A percentile compares a stretch with the other conserved stretches of the same genome.
Conservation (phyloP, 495 filamentous ascomycete genomes). For the Pyronema omphalodes region DNA sequence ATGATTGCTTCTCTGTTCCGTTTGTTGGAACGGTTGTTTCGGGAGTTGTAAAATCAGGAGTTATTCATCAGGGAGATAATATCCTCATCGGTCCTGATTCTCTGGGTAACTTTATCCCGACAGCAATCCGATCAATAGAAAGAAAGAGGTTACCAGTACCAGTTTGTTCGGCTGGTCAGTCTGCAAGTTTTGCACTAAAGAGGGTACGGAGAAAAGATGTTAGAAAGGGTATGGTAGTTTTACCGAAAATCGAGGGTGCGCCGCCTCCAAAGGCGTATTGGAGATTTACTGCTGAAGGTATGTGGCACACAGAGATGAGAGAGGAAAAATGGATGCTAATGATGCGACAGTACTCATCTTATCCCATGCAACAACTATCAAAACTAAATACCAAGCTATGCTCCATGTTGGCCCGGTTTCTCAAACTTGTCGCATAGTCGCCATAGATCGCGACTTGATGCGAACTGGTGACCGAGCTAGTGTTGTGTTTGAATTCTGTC, state of each 20-base stretch:
- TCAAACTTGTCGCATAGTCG: constrained; percentile 93
- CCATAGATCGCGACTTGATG: constrained; percentile 91
- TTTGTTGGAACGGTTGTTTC: constrained; percentile 94
- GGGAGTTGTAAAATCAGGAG: constrained; percentile 73
- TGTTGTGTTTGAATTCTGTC: constrained; percentile 88
- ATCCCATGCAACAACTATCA: constrained; percentile 95
- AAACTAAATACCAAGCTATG: constrained; percentile 96
- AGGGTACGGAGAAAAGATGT: constrained; percentile 80
- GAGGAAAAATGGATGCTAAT: constrained; percentile 1
- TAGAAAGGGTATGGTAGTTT: constrained; percentile 93
- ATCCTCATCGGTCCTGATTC: constrained; percentile 84
- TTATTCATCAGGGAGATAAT: constrained; percentile 77
- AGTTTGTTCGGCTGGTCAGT: constrained; percentile 77
- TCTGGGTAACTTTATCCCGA: constrained; percentile 78
- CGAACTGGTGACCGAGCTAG: constrained; percentile 79
- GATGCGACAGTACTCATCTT: constrained; percentile 59
- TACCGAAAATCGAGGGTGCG: constrained; percentile 53
- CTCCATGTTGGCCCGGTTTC: constrained; percentile 88
- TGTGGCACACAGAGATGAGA: constrained; percentile 7
- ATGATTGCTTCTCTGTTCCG: constrained; percentile 97
- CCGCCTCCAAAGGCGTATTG: constrained; percentile 58
- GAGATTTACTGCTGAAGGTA: constrained; percentile 86
- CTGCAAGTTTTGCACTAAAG: constrained; percentile 77
- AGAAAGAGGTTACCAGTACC: constrained; percentile 84
- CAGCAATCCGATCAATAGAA: constrained; percentile 81